phyloP scores from a whole-genome alignment of 2,329 filamentous ascomycete genomes.

The Thielaviopsis euricoi region DNA sequence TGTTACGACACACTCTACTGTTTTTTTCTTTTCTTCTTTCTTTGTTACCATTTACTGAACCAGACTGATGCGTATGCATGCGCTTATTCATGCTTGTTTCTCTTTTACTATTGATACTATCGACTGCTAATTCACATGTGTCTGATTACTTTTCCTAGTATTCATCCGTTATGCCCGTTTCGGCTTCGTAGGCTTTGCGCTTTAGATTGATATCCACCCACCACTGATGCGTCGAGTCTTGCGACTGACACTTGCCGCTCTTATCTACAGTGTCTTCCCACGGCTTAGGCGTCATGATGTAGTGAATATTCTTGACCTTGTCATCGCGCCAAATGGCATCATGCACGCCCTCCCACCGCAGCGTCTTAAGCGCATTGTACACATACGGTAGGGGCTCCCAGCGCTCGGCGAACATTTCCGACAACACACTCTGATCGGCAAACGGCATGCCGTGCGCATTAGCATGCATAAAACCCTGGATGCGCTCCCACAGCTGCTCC shows the following conservation, averaged over 20 bases:
- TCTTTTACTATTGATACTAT: background rate
- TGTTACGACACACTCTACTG: background rate
- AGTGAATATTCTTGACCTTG: slow-evolving; percentile 43
- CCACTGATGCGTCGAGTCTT: slow-evolving; percentile 36
- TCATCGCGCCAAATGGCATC: slow-evolving; percentile 39
- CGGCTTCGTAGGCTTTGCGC: slow-evolving; percentile 25
- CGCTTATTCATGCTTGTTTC: slow-evolving; percentile 1
- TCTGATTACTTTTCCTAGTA: background rate
- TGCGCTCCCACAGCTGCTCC: slow-evolving; percentile 28
- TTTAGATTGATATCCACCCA: slow-evolving; percentile 34
- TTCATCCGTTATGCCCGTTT: slow-evolving; percentile 19
- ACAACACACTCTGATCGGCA: slow-evolving; percentile 42
- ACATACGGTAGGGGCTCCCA: slow-evolving; percentile 44
- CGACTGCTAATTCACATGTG: background rate
- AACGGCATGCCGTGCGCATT: slow-evolving; percentile 35
- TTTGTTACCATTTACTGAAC: slow-evolving; percentile 1
- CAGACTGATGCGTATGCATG: slow-evolving; percentile 2
- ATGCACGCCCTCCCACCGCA: slow-evolving; percentile 37
- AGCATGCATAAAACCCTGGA: slow-evolving; percentile 32
- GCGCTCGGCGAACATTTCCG: slow-evolving; percentile 34
- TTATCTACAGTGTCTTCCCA: slow-evolving; percentile 37
- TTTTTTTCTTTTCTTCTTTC: background rate
- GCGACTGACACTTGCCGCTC: slow-evolving; percentile 26
- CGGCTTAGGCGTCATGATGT: slow-evolving; percentile 44
- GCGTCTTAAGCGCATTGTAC: slow-evolving; percentile 47